phyloP scores from a whole-genome alignment of 2,329 filamentous ascomycete genomes.

The Samsoniella hepiali region DNA sequence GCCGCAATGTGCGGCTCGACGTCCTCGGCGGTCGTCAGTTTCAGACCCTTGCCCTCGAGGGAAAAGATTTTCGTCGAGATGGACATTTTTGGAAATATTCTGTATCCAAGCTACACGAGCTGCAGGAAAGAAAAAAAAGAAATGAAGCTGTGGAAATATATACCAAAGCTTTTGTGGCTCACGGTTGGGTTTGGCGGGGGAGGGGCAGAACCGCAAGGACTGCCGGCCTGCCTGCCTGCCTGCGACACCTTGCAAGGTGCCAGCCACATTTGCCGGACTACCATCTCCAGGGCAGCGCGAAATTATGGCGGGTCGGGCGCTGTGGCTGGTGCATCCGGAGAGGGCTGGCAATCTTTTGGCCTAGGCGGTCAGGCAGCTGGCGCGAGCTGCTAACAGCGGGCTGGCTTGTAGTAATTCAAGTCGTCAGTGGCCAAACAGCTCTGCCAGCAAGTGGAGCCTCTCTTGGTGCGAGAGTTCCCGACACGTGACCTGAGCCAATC shows the following conservation, averaged over 20 bases:
- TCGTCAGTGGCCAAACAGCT: slow-evolving; percentile 4
- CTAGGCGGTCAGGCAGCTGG: slow-evolving; percentile 10
- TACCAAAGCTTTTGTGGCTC: slow-evolving; percentile 5
- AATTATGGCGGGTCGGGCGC: slow-evolving; percentile 8
- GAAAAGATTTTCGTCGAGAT: slow-evolving; percentile 69
- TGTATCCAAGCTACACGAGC: neutral
- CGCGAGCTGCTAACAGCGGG: neutral
- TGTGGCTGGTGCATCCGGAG: slow-evolving; percentile 9
- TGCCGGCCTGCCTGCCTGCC: neutral
- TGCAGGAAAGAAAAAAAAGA: neutral
- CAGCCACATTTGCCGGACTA: slow-evolving; percentile 6
- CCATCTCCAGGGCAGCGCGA: slow-evolving; percentile 13
- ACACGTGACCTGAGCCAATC: slow-evolving; percentile 41
- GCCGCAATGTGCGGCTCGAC: slow-evolving; percentile 78
- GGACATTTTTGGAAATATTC: slow-evolving; percentile 41
- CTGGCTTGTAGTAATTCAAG: neutral
- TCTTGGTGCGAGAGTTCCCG: slow-evolving; percentile 15
- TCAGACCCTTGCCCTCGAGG: slow-evolving; percentile 85
- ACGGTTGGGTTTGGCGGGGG: slow-evolving; percentile 19
- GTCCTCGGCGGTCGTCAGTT: slow-evolving; percentile 85
- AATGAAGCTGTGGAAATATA: slow-evolving; percentile 4
- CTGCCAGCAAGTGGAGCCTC: neutral
- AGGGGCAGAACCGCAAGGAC: slow-evolving; percentile 17
- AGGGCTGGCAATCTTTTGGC: neutral
- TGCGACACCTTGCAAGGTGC: neutral